A percentile compares a stretch with the other conserved stretches of the same genome.
These are phyloP conservation scores for Cyclotella kingstonii DNA, from an alignment of 108 stramenopile genomes.

Conservation along the genomic window DNA sequence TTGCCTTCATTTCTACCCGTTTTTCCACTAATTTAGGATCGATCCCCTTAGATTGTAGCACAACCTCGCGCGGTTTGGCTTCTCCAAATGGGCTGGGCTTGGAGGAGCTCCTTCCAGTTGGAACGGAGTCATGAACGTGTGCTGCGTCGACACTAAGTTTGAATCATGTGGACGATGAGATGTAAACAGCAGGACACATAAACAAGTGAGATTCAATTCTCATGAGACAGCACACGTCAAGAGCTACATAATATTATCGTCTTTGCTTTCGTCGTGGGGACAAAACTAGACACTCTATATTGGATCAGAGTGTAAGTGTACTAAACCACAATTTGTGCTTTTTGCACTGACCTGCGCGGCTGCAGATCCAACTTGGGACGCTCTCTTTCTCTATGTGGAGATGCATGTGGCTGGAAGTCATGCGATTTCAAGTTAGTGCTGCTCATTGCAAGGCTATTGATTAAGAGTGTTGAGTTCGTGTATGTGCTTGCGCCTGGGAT, in stretches of 20 bases:
- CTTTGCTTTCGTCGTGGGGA: background rate
- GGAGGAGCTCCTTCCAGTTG: no score
- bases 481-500: no score
- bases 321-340: no score
- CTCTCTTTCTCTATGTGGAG: slow-evolving; percentile 6
- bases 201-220: no score
- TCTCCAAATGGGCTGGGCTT: slow-evolving; percentile 49
- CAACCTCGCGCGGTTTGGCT: slow-evolving; percentile 50
- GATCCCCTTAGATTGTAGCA: slow-evolving; percentile 53
- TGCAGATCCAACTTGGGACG: slow-evolving; percentile 44
- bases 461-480: no score
- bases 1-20: slow-evolving; percentile 48
- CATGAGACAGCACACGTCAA: no score
- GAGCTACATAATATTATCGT: no score
- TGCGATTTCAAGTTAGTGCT: slow-evolving; percentile 45
- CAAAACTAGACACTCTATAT: background rate
- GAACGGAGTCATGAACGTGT: slow-evolving; percentile 5
- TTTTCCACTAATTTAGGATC: slow-evolving; percentile 45
- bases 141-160: background rate
- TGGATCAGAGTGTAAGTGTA: background rate
- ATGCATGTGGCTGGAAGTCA: slow-evolving; percentile 12
- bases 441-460: slow-evolving; percentile 30
- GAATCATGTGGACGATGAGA: background rate
- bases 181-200: background rate
- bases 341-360: slow-evolving; percentile 24